Percentiles rank a stretch among this genome's conserved stretches.
phyloP scores from a whole-genome alignment of 768 basidiomycete species.

The Phlebiopsis gigantea region DNA sequence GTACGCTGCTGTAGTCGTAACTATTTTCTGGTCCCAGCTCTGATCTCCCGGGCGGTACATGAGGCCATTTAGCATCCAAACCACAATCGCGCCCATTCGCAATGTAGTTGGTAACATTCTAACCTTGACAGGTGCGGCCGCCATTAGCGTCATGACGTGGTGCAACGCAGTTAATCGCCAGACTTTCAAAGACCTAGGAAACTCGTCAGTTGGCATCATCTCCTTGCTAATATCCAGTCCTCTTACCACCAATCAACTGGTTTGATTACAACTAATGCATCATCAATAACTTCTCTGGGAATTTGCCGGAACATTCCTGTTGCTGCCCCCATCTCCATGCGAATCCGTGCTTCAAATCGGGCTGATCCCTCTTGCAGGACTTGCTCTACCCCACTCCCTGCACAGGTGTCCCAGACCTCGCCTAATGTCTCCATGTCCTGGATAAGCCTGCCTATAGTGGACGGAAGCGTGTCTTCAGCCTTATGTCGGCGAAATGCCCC shows the following conservation, averaged over 20 bases:
- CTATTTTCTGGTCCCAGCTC: background rate
- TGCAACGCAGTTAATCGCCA: background rate
- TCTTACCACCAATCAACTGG: background rate
- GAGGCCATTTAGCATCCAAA: background rate
- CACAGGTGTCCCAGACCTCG: background rate
- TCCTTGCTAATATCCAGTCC: background rate
- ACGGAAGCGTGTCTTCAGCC: background rate
- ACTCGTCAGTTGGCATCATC: background rate
- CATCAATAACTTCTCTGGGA: background rate
- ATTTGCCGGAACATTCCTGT: background rate
- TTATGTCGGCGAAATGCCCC: background rate
- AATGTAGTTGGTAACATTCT: background rate
- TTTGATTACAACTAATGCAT: background rate
- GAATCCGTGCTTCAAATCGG: background rate
- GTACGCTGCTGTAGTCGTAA: background rate
- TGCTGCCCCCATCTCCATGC: too few relatives aligned
- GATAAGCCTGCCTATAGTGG: background rate
- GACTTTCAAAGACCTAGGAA: background rate
- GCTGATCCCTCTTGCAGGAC: background rate
- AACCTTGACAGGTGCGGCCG: background rate
- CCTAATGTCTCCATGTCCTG: background rate
- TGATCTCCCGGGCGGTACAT: conserved; percentile 1
- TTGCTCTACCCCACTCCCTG: background rate
- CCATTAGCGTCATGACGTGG: background rate
- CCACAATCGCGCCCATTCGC: background rate